Percentiles rank a stretch among this genome's conserved stretches.
Evolutionary conservation across 2,329 filamentous ascomycete genomes (phyloP).

Genomic region (Fusarium nurragi): DNA sequence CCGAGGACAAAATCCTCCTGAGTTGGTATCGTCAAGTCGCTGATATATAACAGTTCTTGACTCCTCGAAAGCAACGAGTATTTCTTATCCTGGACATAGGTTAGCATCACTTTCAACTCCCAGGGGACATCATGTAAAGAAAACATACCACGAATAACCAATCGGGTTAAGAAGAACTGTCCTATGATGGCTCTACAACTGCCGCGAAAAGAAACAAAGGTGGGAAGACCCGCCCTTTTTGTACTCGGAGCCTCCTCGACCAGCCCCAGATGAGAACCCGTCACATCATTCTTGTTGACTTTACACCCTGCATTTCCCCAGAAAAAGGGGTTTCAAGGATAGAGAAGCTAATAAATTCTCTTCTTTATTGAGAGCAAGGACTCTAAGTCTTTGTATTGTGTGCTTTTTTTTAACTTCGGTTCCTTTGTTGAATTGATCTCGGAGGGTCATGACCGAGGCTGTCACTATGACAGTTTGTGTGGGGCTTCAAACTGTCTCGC

Average conservation of each 20-base stretch:
- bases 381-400: conserved; percentile 5
- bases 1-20: neutral
- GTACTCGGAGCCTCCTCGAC: conserved; percentile 36
- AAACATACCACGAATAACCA: conserved; percentile 29
- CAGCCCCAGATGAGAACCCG: conserved; percentile 5
- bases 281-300: conserved; percentile 32
- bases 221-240: conserved; percentile 48
- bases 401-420: neutral
- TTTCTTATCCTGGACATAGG: neutral
- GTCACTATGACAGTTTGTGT: conserved; percentile 33
- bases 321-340: neutral
- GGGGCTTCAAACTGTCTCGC: conserved; percentile 20
- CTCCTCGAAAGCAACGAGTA: neutral
- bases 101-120: neutral
- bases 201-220: conserved; percentile 36
- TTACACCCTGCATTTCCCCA: neutral
- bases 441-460: neutral
- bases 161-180: conserved; percentile 26
- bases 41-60: neutral
- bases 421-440: neutral
- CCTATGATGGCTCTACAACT: conserved; percentile 42
- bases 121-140: neutral
- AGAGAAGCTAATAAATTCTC: neutral
- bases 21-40: neutral
- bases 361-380: neutral